Percentiles rank a stretch among this genome's conserved stretches.
Evolutionary conservation across 352 stramenopile species (phyloP).

Genomic region (Phytophthora citricola): DNA sequence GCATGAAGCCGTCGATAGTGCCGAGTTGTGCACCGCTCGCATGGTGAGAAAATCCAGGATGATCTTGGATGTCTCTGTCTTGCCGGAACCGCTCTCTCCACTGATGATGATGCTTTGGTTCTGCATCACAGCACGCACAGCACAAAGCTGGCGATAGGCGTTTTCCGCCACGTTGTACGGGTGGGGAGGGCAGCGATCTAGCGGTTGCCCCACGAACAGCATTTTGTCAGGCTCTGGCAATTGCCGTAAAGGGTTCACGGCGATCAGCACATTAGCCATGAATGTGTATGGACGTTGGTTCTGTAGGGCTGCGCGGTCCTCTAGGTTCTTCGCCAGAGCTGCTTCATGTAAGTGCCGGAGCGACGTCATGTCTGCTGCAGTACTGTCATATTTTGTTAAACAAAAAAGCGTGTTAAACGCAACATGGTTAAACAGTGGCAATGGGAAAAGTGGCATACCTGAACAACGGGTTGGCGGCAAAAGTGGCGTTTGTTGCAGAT

Average conservation of each 20-base stretch:
- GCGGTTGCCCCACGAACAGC: constrained; percentile 70
- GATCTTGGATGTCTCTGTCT: constrained; percentile 97
- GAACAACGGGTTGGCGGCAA: constrained; percentile 78
- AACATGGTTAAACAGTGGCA: constrained; percentile 14
- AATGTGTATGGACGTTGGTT: constrained; percentile 88
- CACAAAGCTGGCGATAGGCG: constrained; percentile 84
- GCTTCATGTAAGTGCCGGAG: constrained; percentile 86
- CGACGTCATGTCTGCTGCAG: constrained; percentile 85
- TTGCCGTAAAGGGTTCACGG: constrained; percentile 82
- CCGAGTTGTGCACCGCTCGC: constrained; percentile 58
- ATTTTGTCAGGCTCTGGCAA: constrained; percentile 78
- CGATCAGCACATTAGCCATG: constrained; percentile 89
- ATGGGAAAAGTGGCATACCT: constrained; percentile 31
- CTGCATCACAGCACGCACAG: constrained; percentile 84
- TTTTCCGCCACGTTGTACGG: constrained; percentile 88
- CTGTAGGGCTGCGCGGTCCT: constrained; percentile 78
- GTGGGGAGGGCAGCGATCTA: constrained; percentile 77
- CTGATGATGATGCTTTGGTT: constrained; percentile 96
- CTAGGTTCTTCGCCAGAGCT: constrained; percentile 87
- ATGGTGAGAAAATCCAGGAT: constrained; percentile 88
- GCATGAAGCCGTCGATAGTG: constrained; percentile 54
- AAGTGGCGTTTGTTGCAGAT: constrained; percentile 54
- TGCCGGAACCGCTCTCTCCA: constrained; percentile 94
- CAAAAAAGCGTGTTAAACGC: constrained; percentile 4
- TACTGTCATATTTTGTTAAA: constrained; percentile 34